phyloP scores from a whole-genome alignment of 768 basidiomycete species.

The Boletus sp. region DNA sequence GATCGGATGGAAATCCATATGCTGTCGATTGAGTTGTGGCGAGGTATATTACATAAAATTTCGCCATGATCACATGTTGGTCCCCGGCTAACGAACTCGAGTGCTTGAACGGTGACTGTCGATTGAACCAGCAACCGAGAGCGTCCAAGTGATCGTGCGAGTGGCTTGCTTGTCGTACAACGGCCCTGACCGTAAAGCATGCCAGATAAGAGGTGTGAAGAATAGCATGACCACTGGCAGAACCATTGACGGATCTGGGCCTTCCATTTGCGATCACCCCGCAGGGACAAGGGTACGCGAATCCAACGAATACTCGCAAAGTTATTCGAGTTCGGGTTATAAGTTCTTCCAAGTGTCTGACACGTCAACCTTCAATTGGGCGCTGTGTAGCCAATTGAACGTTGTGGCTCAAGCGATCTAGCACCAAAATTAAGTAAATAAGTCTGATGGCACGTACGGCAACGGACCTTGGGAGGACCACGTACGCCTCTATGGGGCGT shows the following conservation, averaged over 20 bases:
- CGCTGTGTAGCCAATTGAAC: no score
- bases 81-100: no score
- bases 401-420: no score
- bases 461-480: not conserved
- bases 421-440: no score
- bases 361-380: no score
- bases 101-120: not conserved
- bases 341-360: no score
- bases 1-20: not conserved
- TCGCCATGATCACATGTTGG: no score
- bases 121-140: not conserved
- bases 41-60: no score
- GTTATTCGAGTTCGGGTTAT: no score
- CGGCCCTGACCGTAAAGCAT: not conserved
- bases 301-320: not conserved
- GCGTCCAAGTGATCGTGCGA: no score
- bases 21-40: not conserved
- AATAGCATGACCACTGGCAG: not conserved
- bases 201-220: not conserved
- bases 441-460: no score
- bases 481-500: not conserved
- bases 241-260: not conserved
- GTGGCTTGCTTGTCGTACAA: no score
- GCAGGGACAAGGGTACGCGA: not conserved
- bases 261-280: not conserved